phyloP scores from a whole-genome alignment of 2,329 filamentous ascomycete genomes.

The Monilinia aucupariae region DNA sequence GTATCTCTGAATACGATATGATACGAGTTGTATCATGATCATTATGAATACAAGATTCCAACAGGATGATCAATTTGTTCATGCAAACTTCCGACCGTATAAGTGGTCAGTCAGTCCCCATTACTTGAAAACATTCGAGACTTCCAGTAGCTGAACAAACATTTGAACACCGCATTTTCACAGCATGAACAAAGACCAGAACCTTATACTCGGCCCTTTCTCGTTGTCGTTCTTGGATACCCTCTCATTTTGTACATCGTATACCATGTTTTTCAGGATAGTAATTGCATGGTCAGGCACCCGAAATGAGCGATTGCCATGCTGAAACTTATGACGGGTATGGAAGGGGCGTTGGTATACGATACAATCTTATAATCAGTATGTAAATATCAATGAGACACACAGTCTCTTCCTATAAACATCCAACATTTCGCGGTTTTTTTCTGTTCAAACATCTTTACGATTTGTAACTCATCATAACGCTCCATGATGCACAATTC shows the following conservation, averaged over 20 bases:
- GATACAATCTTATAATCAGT: background rate
- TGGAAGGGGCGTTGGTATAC: background rate
- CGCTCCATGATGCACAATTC: background rate
- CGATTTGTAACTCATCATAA: background rate
- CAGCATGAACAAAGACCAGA: slow-evolving; percentile 6
- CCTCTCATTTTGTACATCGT: slow-evolving; percentile 5
- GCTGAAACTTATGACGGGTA: slow-evolving; percentile 6
- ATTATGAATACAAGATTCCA: background rate
- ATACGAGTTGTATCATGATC: background rate
- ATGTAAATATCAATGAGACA: background rate
- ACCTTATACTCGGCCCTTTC: background rate
- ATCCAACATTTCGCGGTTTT: background rate
- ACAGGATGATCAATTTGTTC: background rate
- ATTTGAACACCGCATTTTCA: slow-evolving; percentile 15
- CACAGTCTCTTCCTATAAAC: background rate
- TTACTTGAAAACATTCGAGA: background rate
- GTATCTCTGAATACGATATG: background rate
- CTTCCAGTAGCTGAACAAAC: slow-evolving; percentile 2
- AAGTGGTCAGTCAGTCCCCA: background rate
- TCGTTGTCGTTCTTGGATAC: slow-evolving; percentile 7
- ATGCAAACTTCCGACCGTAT: background rate
- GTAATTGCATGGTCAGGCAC: slow-evolving; percentile 7
- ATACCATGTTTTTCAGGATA: slow-evolving; percentile 14
- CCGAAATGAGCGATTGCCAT: background rate
- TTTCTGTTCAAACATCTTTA: background rate